Evolutionary conservation across 1,284 basidiomycete species (phyloP).

Genomic region (Tilletia caries): DNA sequence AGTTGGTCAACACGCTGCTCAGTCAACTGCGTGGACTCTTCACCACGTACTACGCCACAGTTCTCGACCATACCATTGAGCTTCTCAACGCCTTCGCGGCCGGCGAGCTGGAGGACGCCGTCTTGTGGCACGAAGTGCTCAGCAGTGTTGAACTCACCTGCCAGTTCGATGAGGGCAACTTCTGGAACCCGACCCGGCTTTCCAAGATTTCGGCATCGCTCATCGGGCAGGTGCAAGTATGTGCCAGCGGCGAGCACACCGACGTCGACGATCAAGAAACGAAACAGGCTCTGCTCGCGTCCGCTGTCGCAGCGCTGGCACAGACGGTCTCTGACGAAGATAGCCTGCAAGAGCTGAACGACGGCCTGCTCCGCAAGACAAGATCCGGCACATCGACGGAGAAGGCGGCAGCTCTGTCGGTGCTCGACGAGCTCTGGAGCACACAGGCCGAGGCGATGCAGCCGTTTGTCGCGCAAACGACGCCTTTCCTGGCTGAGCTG

Average conservation of each 20-base stretch:
- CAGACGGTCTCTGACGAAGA: constrained; percentile 62
- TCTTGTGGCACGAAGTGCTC: constrained; percentile 68
- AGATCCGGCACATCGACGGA: constrained; percentile 54
- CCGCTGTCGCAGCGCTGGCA: constrained; percentile 62
- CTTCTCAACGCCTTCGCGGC: constrained; percentile 59
- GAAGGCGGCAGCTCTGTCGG: constrained; percentile 65
- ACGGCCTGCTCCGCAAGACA: constrained; percentile 78
- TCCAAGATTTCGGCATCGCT: constrained; percentile 64
- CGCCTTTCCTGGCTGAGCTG: constrained; percentile 59
- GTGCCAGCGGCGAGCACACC: constrained; percentile 39
- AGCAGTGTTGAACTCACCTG: constrained; percentile 69
- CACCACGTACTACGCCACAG: constrained; percentile 53
- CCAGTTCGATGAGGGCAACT: constrained; percentile 75
- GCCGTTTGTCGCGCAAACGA: constrained; percentile 59
- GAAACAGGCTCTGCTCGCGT: constrained; percentile 15
- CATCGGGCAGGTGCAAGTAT: constrained; percentile 65
- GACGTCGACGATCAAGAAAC: not conserved
- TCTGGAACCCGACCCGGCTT: constrained; percentile 81
- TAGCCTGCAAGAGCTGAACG: constrained; percentile 75
- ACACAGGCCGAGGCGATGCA: constrained; percentile 61
- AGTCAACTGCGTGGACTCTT: constrained; percentile 40
- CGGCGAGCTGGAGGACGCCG: constrained; percentile 36
- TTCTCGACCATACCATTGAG: constrained; percentile 69
- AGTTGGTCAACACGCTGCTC: constrained; percentile 37
- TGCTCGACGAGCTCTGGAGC: constrained; percentile 71